Conservation (phyloP, 495 filamentous ascomycete species). For the Tuber aestivum region DNA sequence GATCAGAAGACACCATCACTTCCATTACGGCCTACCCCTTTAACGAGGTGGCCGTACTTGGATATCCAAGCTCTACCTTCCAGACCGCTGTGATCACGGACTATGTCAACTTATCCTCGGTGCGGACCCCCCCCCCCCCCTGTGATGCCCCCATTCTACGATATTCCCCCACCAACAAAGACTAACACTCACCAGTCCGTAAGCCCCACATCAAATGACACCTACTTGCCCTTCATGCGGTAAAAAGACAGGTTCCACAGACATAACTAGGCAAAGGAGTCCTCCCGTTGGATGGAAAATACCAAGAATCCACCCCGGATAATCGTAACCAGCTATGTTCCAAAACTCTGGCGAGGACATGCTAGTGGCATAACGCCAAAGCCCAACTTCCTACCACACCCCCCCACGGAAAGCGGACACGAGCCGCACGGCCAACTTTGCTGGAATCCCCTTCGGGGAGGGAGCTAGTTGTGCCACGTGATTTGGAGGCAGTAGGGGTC, state of each 20-base stretch:
- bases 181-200: slow-evolving; percentile 26
- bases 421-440: slow-evolving; percentile 71
- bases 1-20: slow-evolving; percentile 4
- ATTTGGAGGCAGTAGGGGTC: slow-evolving; percentile 63
- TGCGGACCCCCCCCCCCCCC: slow-evolving; percentile 65
- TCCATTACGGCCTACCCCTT: slow-evolving; percentile 59
- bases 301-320: slow-evolving; percentile 83
- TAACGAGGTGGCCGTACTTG: slow-evolving; percentile 81
- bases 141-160: background rate
- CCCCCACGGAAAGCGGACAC: slow-evolving; percentile 54
- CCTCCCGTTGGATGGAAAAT: slow-evolving; percentile 76
- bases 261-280: slow-evolving; percentile 88
- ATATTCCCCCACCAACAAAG: slow-evolving; percentile 44
- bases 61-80: slow-evolving; percentile 65
- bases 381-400: slow-evolving; percentile 61
- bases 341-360: slow-evolving; percentile 80
- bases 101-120: slow-evolving; percentile 76
- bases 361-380: slow-evolving; percentile 69
- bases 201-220: slow-evolving; percentile 48
- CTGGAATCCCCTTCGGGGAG: slow-evolving; percentile 90
- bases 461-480: slow-evolving; percentile 90
- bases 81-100: slow-evolving; percentile 57
- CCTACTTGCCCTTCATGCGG: slow-evolving; percentile 72
- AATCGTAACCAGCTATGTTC: slow-evolving; percentile 76
- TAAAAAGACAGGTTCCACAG: slow-evolving; percentile 89